phyloP scores from a whole-genome alignment of 257 asterid genomes.

The Nicotiana attenuata region DNA sequence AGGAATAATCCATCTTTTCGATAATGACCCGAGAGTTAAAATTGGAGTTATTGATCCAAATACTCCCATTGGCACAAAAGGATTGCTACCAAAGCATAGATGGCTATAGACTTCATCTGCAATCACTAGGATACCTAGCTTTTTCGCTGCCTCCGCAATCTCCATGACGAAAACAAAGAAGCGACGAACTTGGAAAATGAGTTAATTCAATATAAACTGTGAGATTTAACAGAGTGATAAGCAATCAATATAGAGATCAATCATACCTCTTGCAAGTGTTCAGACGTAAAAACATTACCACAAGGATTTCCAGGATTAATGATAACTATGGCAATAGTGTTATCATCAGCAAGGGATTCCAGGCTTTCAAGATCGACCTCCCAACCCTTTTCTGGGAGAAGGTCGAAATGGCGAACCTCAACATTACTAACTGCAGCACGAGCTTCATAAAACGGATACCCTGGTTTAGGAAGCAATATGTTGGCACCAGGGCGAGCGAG shows the following conservation, averaged over 20 bases:
- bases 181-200: not conserved
- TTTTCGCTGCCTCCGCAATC: conserved; percentile 78
- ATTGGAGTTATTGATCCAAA: conserved; percentile 71
- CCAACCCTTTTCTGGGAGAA: conserved; percentile 68
- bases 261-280: conserved; percentile 73
- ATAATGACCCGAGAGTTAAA: conserved; percentile 67
- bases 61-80: conserved; percentile 84
- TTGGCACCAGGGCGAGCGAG: conserved; percentile 77
- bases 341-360: conserved; percentile 65
- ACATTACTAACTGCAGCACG: conserved; percentile 42
- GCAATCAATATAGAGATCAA: not conserved
- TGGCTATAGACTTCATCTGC: conserved; percentile 83
- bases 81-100: conserved; percentile 59
- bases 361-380: conserved; percentile 71
- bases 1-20: conserved; percentile 85
- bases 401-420: conserved; percentile 73
- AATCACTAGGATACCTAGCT: conserved; percentile 74
- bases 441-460: conserved; percentile 57
- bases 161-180: conserved; percentile 5
- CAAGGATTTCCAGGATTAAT: conserved; percentile 95
- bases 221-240: not conserved
- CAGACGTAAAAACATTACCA: conserved; percentile 71
- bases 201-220: not conserved
- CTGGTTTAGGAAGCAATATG: conserved; percentile 78
- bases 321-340: conserved; percentile 79